Base-by-base conservation (phyloP, 805 yeast genomes). In the Nakazawaea pomicola region DNA sequence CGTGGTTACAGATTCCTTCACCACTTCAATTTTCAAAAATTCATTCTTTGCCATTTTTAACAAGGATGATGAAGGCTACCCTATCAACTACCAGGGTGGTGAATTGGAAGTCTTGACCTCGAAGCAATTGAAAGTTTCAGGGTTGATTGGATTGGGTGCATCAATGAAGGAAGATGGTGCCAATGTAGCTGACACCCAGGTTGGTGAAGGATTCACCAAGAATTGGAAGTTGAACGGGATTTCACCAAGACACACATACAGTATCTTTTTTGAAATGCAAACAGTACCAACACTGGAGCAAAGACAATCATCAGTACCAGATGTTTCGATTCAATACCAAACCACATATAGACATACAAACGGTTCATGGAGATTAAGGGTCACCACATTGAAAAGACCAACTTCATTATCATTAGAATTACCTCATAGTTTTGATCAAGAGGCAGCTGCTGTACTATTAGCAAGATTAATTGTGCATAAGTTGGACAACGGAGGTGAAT, bases 291-390 rank as follows among this genome's bases (percentile, higher is more conserved):
- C 70, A 30, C 62, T 64, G 41, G 73, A 71, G 29, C 74, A 67
- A 52, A 59, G 64, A 48, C 47, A 48, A 32, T 52, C 61, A 1
- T 56, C 58, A 16, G 67, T 59, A 30, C 60, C 58, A 20, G 67
- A 61, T 42, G 66, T 61, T 30, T 59, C 59, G 37, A 61, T 63
- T 31, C 99, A 93, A 65, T 91, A 83, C 65, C 75, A 88, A 50
- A 93, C 97, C 17, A 83, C 81, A 53, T 93, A 93, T 65, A 95
- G 93, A 67, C 98, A 93, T 65, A 75, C 96, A n/a, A 81, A 90
- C 21, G 99, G 99, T 44, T 75, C 91, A 10, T 83, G 77, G 57
- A 76, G 97, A 55, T 68, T 87, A 45, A 78, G 97, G 53, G 97
- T 93, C 27, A 91, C 99, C 17, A 93, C 98, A 0, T 72, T 93